Percentiles rank a stretch among this genome's conserved stretches.
These are phyloP conservation scores for Corinectria fuckeliana DNA, from an alignment of 2,329 filamentous ascomycete genomes.

Conservation along the genomic window DNA sequence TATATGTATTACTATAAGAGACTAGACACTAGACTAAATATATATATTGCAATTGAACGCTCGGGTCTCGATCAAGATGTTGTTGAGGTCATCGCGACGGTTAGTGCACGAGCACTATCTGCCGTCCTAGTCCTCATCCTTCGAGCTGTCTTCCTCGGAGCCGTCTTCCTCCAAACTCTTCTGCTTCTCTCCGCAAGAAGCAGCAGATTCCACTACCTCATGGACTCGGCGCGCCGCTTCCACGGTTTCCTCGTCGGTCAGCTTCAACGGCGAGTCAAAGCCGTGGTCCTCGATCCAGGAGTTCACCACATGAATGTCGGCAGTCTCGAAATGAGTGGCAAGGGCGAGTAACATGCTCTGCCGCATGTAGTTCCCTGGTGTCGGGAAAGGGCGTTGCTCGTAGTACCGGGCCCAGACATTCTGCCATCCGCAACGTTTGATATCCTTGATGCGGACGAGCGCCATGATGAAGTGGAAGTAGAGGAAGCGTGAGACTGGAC, in stretches of 20 bases:
- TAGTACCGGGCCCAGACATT: slow-evolving; percentile 30
- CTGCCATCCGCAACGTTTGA: slow-evolving; percentile 17
- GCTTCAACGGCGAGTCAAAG: not conserved
- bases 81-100: too few relatives aligned
- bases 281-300: not conserved
- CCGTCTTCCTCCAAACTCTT: not conserved
- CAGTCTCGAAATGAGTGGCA: not conserved
- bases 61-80: too few relatives aligned
- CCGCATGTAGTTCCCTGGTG: slow-evolving; percentile 28
- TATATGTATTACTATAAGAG: too few relatives aligned
- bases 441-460: slow-evolving; percentile 27
- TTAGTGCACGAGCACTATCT: too few relatives aligned
- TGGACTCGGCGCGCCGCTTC: slow-evolving; percentile 42
- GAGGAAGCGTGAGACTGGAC: slow-evolving; percentile 28
- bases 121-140: not conserved
- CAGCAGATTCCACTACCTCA: slow-evolving; percentile 58
- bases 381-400: slow-evolving; percentile 27
- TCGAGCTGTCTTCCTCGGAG: not conserved
- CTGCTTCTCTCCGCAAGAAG: not conserved
- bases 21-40: too few relatives aligned
- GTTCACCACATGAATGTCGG: not conserved
- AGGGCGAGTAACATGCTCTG: slow-evolving; percentile 18
- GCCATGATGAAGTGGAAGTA: slow-evolving; percentile 37
- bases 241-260: not conserved
- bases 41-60: too few relatives aligned